Percentiles rank a stretch among this genome's conserved stretches.
These are phyloP conservation scores for Erucastrum elatum DNA, from an alignment of 345 rosid genomes.

Conservation along the genomic window DNA sequence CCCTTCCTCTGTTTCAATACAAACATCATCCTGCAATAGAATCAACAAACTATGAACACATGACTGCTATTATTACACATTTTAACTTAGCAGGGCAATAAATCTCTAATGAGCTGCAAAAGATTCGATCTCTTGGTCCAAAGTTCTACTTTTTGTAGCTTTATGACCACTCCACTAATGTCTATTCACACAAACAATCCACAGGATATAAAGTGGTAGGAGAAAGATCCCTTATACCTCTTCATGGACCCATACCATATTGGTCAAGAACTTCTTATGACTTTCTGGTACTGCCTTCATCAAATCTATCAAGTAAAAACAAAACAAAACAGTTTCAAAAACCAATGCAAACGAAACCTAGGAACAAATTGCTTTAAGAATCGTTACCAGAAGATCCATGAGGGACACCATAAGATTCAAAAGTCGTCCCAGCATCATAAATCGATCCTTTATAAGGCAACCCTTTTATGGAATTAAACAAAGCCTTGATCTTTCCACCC, in stretches of 20 bases:
- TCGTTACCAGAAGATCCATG: background rate
- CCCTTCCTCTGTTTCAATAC: slow-evolving; percentile 58
- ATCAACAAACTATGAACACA: background rate
- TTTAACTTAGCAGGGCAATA: background rate
- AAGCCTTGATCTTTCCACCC: background rate
- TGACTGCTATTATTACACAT: background rate
- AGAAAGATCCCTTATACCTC: slow-evolving; percentile 48
- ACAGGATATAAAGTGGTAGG: background rate
- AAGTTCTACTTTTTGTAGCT: background rate
- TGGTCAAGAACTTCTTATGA: slow-evolving; percentile 80
- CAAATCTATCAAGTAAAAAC: slow-evolving; percentile 51
- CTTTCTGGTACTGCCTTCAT: slow-evolving; percentile 74
- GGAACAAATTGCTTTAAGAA: background rate
- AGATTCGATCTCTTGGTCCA: background rate
- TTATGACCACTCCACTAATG: background rate
- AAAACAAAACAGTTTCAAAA: slow-evolving; percentile 6
- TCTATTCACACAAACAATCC: background rate
- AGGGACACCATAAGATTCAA: background rate
- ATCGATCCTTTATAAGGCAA: background rate
- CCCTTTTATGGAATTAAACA: background rate
- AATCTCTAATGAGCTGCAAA: background rate
- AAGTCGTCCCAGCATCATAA: background rate
- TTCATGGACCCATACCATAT: slow-evolving; percentile 85
- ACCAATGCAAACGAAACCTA: too few relatives aligned
- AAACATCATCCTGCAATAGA: slow-evolving; percentile 61